phyloP scores from a whole-genome alignment of 805 yeast genomes.

The Schizosaccharomyces cryophilus region DNA sequence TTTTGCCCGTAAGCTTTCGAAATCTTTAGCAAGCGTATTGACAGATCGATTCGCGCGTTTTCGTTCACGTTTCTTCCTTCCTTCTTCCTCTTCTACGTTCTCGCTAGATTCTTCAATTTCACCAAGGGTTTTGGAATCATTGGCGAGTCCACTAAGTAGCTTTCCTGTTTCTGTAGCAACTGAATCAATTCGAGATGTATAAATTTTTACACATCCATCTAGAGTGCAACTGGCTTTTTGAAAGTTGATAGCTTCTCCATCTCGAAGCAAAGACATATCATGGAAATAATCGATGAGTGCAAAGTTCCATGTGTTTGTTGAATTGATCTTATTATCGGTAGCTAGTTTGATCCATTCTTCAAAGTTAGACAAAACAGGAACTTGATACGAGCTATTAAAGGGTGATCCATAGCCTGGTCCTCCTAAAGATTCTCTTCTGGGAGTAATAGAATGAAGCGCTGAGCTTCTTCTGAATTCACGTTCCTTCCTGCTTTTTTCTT shows the following conservation, averaged over 20 bases:
- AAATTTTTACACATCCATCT: conserved; percentile 86
- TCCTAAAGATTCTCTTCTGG: background rate
- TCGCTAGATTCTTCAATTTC: conserved; percentile 8
- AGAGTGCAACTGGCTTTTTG: conserved; percentile 77
- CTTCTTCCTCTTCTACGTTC: conserved; percentile 8
- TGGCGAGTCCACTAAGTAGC: conserved; percentile 49
- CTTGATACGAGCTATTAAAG: conserved; percentile 5
- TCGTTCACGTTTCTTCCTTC: conserved; percentile 7
- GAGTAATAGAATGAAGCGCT: background rate
- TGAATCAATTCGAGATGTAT: conserved; percentile 73
- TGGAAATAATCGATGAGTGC: conserved; percentile 81
- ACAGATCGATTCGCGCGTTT: conserved; percentile 9
- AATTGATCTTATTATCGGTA: conserved; percentile 61
- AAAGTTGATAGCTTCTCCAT: conserved; percentile 60
- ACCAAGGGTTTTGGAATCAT: conserved; percentile 6
- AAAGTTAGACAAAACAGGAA: conserved; percentile 20
- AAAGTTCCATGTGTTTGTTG: conserved; percentile 70
- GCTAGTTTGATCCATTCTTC: conserved; percentile 68
- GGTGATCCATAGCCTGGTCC: background rate
- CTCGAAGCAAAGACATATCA: conserved; percentile 49
- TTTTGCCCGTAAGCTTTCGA: conserved; percentile 13
- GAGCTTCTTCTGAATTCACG: background rate
- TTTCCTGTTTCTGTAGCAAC: conserved; percentile 79
- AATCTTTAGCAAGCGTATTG: conserved; percentile 13
- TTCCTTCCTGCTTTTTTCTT: background rate